Conservation (phyloP, 345 rosid species). For the Brassica carinata region DNA sequence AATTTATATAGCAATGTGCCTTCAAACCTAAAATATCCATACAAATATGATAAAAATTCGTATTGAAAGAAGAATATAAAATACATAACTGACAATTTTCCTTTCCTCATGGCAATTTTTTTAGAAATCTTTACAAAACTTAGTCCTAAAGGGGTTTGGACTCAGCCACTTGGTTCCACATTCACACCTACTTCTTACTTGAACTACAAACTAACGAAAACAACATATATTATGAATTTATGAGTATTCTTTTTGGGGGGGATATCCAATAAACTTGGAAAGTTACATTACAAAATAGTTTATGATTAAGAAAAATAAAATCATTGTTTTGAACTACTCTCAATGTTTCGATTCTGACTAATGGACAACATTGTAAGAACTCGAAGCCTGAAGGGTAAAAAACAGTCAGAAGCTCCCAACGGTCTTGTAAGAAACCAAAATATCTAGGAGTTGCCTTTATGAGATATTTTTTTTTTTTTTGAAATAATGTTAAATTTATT, state of each 20-base stretch:
- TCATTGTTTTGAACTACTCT: background rate
- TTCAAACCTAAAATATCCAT: too few relatives aligned
- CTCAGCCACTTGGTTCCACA: background rate
- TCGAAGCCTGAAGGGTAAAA: background rate
- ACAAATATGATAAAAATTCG: too few relatives aligned
- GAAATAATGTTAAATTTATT: too few relatives aligned
- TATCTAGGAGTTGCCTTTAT: background rate
- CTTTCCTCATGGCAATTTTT: too few relatives aligned
- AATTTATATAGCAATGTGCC: too few relatives aligned
- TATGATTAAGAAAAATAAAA: background rate
- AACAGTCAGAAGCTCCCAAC: background rate
- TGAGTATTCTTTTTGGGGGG: background rate
- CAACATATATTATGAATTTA: background rate
- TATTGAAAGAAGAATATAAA: background rate
- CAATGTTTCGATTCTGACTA: background rate
- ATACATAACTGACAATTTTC: too few relatives aligned
- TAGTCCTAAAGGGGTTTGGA: background rate
- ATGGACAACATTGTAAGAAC: slow-evolving; percentile 6
- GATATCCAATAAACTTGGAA: slow-evolving; percentile 2
- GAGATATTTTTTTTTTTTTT: background rate
- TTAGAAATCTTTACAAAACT: too few relatives aligned
- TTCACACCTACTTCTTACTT: background rate
- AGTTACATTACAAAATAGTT: background rate
- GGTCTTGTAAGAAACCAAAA: background rate
- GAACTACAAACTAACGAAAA: too few relatives aligned